These are phyloP conservation scores for Colletotrichum zoysiae DNA, from an alignment of 2,329 filamentous ascomycete genomes.

Conservation along the genomic window DNA sequence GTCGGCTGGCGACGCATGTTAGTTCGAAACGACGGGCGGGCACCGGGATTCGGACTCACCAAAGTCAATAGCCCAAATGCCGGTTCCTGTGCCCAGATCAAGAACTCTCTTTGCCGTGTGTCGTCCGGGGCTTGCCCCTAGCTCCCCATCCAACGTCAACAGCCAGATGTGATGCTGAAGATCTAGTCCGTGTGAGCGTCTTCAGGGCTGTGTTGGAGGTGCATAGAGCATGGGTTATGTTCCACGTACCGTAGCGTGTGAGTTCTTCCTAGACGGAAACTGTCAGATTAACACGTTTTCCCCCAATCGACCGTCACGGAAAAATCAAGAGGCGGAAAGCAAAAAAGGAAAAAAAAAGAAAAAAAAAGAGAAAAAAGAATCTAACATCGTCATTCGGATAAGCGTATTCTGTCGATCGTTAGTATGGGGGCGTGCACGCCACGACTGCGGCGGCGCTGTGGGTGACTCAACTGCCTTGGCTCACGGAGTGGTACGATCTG, in stretches of 20 bases:
- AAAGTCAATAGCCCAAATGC: conserved; percentile 60
- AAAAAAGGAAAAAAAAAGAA: too few relatives aligned
- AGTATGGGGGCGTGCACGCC: background rate
- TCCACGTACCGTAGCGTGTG: conserved; percentile 44
- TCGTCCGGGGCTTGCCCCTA: conserved; percentile 46
- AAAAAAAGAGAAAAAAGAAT: conserved; percentile 1
- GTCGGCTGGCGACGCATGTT: conserved; percentile 44
- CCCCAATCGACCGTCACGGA: background rate
- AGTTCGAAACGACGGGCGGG: conserved; percentile 20
- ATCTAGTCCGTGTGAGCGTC: conserved; percentile 43
- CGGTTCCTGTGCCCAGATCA: conserved; percentile 64
- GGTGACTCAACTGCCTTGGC: conserved; percentile 44
- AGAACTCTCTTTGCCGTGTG: conserved; percentile 50
- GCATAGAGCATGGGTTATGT: background rate
- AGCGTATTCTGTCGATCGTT: conserved; percentile 43
- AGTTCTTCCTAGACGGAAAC: conserved; percentile 46
- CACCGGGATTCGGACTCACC: conserved; percentile 42
- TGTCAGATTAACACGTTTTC: background rate
- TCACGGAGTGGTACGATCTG: conserved; percentile 38
- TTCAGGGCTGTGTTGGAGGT: background rate
- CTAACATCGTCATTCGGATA: conserved; percentile 47
- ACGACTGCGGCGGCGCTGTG: too few relatives aligned
- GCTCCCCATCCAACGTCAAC: conserved; percentile 49
- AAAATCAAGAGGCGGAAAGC: too few relatives aligned
- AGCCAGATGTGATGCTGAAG: conserved; percentile 53